Evolutionary conservation across 192 early-diverging fungal genomes (phyloP), one percentile per base, ranked within the genome.

Genomic region (Coemansia sp.): DNA sequence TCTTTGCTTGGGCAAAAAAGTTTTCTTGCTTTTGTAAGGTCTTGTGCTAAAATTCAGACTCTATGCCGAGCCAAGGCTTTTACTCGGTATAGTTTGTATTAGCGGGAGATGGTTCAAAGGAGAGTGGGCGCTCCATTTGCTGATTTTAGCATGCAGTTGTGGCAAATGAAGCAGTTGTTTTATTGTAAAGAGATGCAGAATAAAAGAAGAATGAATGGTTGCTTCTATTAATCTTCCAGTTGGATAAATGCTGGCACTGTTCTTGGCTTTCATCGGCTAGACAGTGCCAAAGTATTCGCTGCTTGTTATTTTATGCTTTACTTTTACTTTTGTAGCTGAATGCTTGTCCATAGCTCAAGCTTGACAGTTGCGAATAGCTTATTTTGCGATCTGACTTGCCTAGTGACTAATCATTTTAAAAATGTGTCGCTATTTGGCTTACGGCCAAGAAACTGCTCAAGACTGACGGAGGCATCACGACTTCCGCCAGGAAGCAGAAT

Each of bases 401-500:
- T 42, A 42, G 3, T 3, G 40, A 14, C 15, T 42, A 57, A 57
- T 57, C 31, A 36, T 57, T 22, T 58, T 44, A 21, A 66, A 28
- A 50, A 61, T 14, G 59, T 47, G 2, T 11, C 47, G 12, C 14
- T 34, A 21, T 20, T 61, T 4, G 59, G 59, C 46, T 20, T 25
- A 25, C 59, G 59, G n/a, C 59, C 59, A 31, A 61, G 44, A 14
- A 61, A 61, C 4, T 38, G 7, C 28, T 49, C 46, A 22, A 61
- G 20, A n/a, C 59, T 49, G n/a, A 49, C 17, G 3, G n/a, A 8
- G 5, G 46, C 21, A 7, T 50, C 59, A 26, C 59, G 59, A 23
- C 31, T 38, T n/a, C 26, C 50, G 3, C 62, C 62, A 5, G 62
- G 62, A n/a, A 21, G 62, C 25, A 64, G 51, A 7, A 64, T 64